Evolutionary conservation across 2,329 filamentous ascomycete genomes (phyloP).

Genomic region (Xylariaceae sp.): DNA sequence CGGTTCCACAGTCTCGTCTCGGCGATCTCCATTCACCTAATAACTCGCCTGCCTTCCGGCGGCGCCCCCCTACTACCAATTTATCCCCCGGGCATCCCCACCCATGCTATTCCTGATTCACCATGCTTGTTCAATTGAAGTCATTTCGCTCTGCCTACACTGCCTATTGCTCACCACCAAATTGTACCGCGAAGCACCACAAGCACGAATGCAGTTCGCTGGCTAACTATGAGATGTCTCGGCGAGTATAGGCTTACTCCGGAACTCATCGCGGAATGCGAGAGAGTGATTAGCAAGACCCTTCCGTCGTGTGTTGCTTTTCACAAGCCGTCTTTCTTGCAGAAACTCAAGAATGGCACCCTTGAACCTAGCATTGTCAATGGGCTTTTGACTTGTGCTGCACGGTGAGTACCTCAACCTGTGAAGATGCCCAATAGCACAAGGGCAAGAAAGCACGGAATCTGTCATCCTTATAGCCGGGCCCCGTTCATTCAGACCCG

Average conservation of each 20-base stretch:
- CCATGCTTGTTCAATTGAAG: slow-evolving; percentile 2
- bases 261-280: slow-evolving; percentile 55
- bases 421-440: no score
- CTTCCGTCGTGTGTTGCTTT: slow-evolving; percentile 59
- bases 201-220: background rate
- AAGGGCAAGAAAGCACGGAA: no score
- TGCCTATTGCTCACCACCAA: background rate
- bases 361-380: slow-evolving; percentile 56
- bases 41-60: slow-evolving; percentile 11
- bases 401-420: slow-evolving; percentile 45
- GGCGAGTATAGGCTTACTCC: slow-evolving; percentile 44
- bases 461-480: slow-evolving; percentile 16
- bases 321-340: slow-evolving; percentile 59
- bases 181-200: background rate
- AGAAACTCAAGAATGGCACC: slow-evolving; percentile 54
- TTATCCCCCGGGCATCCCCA: slow-evolving; percentile 1
- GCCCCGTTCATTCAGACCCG: slow-evolving; percentile 20
- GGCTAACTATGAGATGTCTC: slow-evolving; percentile 7
- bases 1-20: slow-evolving; percentile 29
- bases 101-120: slow-evolving; percentile 9
- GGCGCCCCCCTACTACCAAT: slow-evolving; percentile 13
- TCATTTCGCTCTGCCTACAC: background rate
- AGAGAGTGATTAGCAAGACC: slow-evolving; percentile 58
- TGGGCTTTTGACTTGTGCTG: slow-evolving; percentile 54
- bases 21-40: slow-evolving; percentile 22